These are phyloP conservation scores for Rhododendron molle DNA, from an alignment of 148 eudicot genomes.

Conservation along the genomic window DNA sequence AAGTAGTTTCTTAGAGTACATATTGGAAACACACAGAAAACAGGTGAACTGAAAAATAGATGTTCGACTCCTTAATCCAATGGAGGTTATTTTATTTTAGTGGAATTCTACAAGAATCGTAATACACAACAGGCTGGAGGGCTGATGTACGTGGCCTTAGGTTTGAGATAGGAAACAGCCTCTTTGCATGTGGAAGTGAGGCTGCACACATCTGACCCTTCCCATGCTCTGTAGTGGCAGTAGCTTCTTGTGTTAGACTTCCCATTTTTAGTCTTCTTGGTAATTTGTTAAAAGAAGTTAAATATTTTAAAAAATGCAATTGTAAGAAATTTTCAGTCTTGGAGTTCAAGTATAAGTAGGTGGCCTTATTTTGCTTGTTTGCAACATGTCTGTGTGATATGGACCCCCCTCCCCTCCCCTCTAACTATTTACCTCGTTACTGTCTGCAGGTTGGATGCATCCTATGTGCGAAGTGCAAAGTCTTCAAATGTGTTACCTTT, in stretches of 20 bases:
- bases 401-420: no score
- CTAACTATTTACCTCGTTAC: neutral
- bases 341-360: neutral
- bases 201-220: neutral
- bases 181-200: neutral
- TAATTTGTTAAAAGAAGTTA: neutral
- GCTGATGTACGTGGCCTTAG: neutral
- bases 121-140: neutral
- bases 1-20: constrained; percentile 17
- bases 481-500: constrained; percentile 89
- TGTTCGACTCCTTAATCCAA: neutral
- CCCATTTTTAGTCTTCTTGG: neutral
- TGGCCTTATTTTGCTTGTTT: constrained; percentile 1
- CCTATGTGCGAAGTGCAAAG: constrained; percentile 85
- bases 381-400: neutral
- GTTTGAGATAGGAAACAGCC: neutral
- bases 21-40: neutral
- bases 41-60: neutral
- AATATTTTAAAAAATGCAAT: neutral
- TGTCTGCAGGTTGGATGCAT: constrained; percentile 62
- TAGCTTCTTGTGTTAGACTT: neutral
- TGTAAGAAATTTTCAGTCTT: neutral
- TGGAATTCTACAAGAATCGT: neutral
- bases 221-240: neutral
- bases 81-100: neutral